Evolutionary conservation across 2,329 filamentous ascomycete genomes (phyloP).

Genomic region (Plenodomus lindquistii): DNA sequence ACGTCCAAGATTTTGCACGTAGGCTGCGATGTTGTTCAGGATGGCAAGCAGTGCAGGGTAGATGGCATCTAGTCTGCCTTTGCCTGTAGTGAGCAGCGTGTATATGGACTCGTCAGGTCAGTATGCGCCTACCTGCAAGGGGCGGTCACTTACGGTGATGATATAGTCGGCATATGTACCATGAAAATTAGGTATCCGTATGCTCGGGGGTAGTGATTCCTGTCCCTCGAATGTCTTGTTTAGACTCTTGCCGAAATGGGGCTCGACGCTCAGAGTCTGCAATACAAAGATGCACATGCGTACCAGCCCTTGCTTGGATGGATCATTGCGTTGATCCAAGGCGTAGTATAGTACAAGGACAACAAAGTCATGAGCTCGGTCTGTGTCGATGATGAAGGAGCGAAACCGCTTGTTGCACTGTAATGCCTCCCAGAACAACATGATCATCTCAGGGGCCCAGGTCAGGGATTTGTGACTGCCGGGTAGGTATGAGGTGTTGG

Average conservation of each 20-base stretch:
- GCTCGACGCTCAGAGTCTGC: conserved; percentile 91
- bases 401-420: conserved; percentile 98
- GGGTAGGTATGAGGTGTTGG: conserved; percentile 84
- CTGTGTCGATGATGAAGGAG: conserved; percentile 95
- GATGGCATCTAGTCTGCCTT: conserved; percentile 85
- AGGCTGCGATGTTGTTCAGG: conserved; percentile 89
- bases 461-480: conserved; percentile 78
- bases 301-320: conserved; percentile 87
- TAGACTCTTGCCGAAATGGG: conserved; percentile 84
- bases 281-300: conserved; percentile 97
- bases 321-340: conserved; percentile 82
- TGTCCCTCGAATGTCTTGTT: conserved; percentile 89
- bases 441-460: conserved; percentile 93
- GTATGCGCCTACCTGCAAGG: conserved; percentile 5
- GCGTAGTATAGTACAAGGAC: conserved; percentile 91
- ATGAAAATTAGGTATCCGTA: conserved; percentile 80
- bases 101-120: conserved; percentile 73
- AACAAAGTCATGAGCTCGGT: conserved; percentile 89
- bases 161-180: conserved; percentile 94
- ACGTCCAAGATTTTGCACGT: conserved; percentile 75
- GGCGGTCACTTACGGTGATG: conserved; percentile 67
- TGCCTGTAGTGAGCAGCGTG: conserved; percentile 85
- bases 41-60: conserved; percentile 91
- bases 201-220: conserved; percentile 79
- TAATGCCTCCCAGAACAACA: conserved; percentile 95